phyloP scores from a whole-genome alignment of 345 rosid genomes.

The Punica granatum region DNA sequence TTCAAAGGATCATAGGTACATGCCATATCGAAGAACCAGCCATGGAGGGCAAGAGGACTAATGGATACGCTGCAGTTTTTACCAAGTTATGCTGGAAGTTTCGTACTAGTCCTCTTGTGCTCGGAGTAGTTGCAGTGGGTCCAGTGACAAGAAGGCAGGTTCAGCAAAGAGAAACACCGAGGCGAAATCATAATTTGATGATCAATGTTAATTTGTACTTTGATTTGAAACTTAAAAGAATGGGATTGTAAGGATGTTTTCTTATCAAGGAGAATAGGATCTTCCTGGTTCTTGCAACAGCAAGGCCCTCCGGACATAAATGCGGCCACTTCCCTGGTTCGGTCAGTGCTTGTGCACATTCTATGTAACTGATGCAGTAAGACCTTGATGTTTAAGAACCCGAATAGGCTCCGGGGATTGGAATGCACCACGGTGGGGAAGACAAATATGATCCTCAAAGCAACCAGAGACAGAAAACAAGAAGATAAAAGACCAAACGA shows the following conservation, averaged over 20 bases:
- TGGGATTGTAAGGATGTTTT: no score
- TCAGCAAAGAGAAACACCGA: no score
- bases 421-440: no score
- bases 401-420: no score
- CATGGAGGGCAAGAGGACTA: constrained; percentile 25
- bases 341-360: no score
- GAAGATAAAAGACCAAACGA: neutral
- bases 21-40: constrained; percentile 64
- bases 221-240: no score
- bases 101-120: neutral
- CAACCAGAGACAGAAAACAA: neutral
- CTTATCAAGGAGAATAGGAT: constrained; percentile 74
- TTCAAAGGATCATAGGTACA: constrained; percentile 74
- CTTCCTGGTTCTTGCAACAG: constrained; percentile 31
- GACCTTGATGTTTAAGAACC: no score
- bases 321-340: constrained; percentile 68
- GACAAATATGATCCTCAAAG: neutral
- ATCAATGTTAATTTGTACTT: no score
- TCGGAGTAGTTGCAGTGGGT: no score
- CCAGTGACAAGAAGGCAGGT: no score
- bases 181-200: no score
- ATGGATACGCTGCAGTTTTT: neutral
- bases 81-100: neutral
- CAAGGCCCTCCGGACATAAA: constrained; percentile 76
- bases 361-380: no score